Conservation (phyloP, 2,329 filamentous ascomycete genomes). For the Penicillium sp. region DNA sequence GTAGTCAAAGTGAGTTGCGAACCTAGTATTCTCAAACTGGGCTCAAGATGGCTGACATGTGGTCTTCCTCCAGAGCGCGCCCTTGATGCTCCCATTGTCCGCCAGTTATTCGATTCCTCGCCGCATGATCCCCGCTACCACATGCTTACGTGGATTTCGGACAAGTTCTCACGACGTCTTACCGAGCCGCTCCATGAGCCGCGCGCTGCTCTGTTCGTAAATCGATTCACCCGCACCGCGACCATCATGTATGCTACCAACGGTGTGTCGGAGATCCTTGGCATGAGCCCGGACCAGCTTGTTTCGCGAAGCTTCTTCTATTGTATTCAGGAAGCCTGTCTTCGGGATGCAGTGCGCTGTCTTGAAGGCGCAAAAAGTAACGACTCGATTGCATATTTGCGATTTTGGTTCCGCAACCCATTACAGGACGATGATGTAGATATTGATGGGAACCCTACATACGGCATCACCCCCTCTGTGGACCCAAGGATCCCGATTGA, state of each 20-base stretch:
- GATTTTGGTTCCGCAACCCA: slow-evolving; percentile 80
- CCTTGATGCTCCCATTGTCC: slow-evolving; percentile 72
- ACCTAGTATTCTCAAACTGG: neutral
- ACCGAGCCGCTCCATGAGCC: slow-evolving; percentile 68
- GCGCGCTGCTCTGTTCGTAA: slow-evolving; percentile 78
- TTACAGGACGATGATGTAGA: slow-evolving; percentile 48
- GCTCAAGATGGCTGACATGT: neutral
- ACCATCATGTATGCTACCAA: slow-evolving; percentile 85
- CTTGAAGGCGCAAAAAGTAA: slow-evolving; percentile 85
- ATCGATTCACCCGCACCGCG: slow-evolving; percentile 78
- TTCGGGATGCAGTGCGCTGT: slow-evolving; percentile 72
- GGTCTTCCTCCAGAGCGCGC: slow-evolving; percentile 61
- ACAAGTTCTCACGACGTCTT: slow-evolving; percentile 62
- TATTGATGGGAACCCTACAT: neutral
- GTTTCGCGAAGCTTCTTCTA: slow-evolving; percentile 81
- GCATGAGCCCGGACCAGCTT: slow-evolving; percentile 66
- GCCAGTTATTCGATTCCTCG: slow-evolving; percentile 76
- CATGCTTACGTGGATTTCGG: slow-evolving; percentile 81
- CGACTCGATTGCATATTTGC: slow-evolving; percentile 84
- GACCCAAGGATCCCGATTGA: slow-evolving; percentile 52
- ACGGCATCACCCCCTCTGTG: neutral
- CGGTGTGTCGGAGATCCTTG: slow-evolving; percentile 71
- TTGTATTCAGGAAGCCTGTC: slow-evolving; percentile 71
- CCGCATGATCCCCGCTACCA: slow-evolving; percentile 82
- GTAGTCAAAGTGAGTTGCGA: slow-evolving; percentile 68